Percentiles rank a stretch among this genome's conserved stretches.
Evolutionary conservation across 2,329 filamentous ascomycete genomes (phyloP).

Genomic region (Neonectria punicea): DNA sequence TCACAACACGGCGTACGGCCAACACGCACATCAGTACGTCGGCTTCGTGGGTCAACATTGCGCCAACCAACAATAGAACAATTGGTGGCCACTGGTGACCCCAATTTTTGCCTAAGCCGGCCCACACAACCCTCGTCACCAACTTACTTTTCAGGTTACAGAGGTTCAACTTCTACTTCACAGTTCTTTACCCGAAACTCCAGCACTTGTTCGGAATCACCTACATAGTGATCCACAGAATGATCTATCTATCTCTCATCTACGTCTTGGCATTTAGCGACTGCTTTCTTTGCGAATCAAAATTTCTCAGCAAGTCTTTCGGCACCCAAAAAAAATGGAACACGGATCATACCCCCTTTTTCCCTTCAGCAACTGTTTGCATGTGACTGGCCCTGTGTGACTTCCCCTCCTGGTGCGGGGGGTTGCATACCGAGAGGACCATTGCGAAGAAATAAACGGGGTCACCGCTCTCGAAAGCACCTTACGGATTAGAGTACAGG

Average conservation of each 20-base stretch:
- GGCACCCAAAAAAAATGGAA: conserved; percentile 53
- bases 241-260: conserved; percentile 47
- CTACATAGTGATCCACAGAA: conserved; percentile 44
- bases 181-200: conserved; percentile 36
- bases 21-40: conserved; percentile 49
- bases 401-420: conserved; percentile 35
- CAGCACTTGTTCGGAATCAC: conserved; percentile 47
- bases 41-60: conserved; percentile 55
- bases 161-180: conserved; percentile 23
- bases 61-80: conserved; percentile 55
- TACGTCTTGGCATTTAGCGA: conserved; percentile 61
- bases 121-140: conserved; percentile 10
- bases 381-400: conserved; percentile 38
- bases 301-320: conserved; percentile 50
- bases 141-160: conserved; percentile 19
- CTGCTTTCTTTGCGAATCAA: conserved; percentile 48
- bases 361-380: conserved; percentile 41
- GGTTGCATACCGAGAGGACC: conserved; percentile 31
- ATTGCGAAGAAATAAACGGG: conserved; percentile 33
- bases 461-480: conserved; percentile 36
- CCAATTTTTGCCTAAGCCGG: conserved; percentile 10
- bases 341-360: conserved; percentile 51
- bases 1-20: conserved; percentile 48
- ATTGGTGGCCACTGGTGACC: conserved; percentile 15
- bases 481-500: conserved; percentile 44